phyloP scores from a whole-genome alignment of 108 stramenopile genomes.

The Nitzschia sp. region DNA sequence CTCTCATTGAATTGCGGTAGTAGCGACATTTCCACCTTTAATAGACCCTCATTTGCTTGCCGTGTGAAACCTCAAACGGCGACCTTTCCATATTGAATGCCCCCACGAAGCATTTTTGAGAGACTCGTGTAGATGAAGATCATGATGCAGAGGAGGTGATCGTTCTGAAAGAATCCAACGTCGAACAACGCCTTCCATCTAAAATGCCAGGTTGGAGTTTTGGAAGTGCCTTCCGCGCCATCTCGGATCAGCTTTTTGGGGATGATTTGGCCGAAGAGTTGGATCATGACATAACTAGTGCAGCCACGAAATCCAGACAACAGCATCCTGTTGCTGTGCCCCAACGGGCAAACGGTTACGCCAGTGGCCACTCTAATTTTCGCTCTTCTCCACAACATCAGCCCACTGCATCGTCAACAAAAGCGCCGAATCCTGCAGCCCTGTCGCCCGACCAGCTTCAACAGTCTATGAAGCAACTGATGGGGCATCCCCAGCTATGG shows the following conservation, averaged over 20 bases:
- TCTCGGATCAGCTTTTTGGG: constrained; percentile 10
- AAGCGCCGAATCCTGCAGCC: neutral
- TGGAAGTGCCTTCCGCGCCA: constrained; percentile 1
- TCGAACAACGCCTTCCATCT: too few species aligned
- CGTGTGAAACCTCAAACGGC: too few species aligned
- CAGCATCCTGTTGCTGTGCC: neutral
- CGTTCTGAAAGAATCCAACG: too few species aligned
- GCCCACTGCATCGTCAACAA: neutral
- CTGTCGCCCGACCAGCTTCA: constrained; percentile 6
- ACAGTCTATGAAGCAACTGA: constrained; percentile 14
- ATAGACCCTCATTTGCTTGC: too few species aligned
- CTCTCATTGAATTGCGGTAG: too few species aligned
- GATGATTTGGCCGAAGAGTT: constrained; percentile 24
- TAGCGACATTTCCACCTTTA: too few species aligned
- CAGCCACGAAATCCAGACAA: neutral
- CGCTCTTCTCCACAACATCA: constrained; percentile 11
- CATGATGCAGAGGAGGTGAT: too few species aligned
- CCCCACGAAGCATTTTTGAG: too few species aligned
- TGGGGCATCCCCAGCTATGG: constrained; percentile 19
- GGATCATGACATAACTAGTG: neutral
- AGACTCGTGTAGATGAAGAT: too few species aligned
- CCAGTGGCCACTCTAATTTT: neutral
- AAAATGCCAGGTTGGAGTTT: neutral
- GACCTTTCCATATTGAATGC: too few species aligned
- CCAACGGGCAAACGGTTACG: neutral